phyloP scores from a whole-genome alignment of 305 asterid genomes.

The Fraxinus greggii region DNA sequence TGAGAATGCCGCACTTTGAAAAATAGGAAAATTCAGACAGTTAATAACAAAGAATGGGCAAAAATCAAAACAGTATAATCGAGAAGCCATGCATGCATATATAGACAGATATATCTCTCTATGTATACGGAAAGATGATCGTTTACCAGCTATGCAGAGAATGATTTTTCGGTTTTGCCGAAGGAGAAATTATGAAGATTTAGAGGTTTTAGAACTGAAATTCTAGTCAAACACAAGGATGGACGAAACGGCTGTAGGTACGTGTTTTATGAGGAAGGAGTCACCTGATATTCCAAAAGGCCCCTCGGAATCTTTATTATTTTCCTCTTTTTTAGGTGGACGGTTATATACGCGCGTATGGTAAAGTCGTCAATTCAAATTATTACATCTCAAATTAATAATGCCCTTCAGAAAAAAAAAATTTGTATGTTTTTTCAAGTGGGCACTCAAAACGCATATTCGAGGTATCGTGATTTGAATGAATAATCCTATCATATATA shows the following conservation, averaged over 20 bases:
- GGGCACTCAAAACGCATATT: not conserved
- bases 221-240: not conserved
- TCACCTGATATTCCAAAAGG: not conserved
- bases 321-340: not conserved
- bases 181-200: not conserved
- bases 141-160: not conserved
- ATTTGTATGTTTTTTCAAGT: not conserved
- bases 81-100: constrained; percentile 24
- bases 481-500: not conserved
- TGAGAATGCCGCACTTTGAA: constrained; percentile 5
- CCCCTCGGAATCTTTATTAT: not conserved
- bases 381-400: not conserved
- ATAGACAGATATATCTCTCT: not conserved
- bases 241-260: not conserved
- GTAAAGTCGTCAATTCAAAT: not conserved
- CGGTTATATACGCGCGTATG: not conserved
- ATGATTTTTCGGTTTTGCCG: not conserved
- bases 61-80: not conserved
- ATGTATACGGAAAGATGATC: not conserved
- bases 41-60: not conserved
- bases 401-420: too few relatives aligned
- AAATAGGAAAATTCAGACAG: not conserved
- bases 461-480: not conserved
- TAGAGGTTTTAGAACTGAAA: constrained; percentile 2
- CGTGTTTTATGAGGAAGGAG: constrained; percentile 3